A percentile compares a stretch with the other conserved stretches of the same genome.
phyloP scores from a whole-genome alignment of 1,284 basidiomycete species.

The Chalciporus sp. region DNA sequence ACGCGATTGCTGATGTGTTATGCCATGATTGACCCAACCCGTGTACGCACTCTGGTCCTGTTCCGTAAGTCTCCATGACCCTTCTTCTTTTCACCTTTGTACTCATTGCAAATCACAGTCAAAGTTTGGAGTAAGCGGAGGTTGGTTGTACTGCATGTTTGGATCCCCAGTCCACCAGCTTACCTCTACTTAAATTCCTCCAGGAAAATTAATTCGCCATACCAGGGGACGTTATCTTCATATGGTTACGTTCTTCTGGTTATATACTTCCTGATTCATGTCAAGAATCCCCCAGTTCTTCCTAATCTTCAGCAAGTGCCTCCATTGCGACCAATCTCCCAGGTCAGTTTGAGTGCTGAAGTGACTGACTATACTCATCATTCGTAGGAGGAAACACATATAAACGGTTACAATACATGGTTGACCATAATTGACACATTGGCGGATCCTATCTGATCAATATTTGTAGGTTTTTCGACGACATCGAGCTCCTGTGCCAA shows the following conservation, averaged over 20 bases:
- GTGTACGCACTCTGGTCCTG: conserved; percentile 91
- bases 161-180: background rate
- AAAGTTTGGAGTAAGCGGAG: conserved; percentile 99
- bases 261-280: conserved; percentile 96
- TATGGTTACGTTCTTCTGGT: conserved; percentile 98
- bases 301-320: conserved; percentile 92
- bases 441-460: background rate
- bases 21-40: conserved; percentile 94
- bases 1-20: conserved; percentile 96
- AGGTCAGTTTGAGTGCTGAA: conserved; percentile 39
- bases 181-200: background rate
- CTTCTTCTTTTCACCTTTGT: background rate
- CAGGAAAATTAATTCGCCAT: conserved; percentile 98
- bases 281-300: conserved; percentile 93
- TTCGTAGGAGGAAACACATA: conserved; percentile 79
- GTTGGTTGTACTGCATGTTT: conserved; percentile 40
- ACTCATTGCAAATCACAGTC: conserved; percentile 52
- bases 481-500: conserved; percentile 88
- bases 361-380: conserved; percentile 19
- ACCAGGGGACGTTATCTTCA: conserved; percentile 94
- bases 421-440: conserved; percentile 23
- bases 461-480: conserved; percentile 88
- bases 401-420: conserved; percentile 86
- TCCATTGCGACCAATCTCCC: conserved; percentile 78
- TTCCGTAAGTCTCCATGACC: conserved; percentile 70